phyloP scores from a whole-genome alignment of 148 eudicot species.

The Rhododendron mucronatum region DNA sequence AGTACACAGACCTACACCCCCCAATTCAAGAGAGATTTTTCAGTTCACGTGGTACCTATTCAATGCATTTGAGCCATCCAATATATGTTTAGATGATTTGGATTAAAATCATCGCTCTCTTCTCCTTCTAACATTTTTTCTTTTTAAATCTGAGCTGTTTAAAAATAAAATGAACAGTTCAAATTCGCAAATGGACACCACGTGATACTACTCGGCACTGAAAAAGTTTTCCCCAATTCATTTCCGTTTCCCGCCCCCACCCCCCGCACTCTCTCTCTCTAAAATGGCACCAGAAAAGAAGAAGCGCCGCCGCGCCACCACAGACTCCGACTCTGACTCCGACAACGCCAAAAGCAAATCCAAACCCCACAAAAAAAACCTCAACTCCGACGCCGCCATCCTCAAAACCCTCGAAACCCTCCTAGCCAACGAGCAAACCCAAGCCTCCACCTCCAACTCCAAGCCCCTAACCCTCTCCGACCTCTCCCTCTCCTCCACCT shows the following conservation, averaged over 20 bases:
- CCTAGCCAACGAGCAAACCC: slow-evolving; percentile 17
- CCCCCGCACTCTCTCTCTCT: slow-evolving; percentile 6
- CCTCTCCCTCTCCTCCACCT: slow-evolving; percentile 64
- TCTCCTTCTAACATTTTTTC: too few species aligned
- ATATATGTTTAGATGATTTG: too few species aligned
- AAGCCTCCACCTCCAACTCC: slow-evolving; percentile 20
- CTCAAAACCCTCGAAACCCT: slow-evolving; percentile 48
- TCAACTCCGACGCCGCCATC: slow-evolving; percentile 59
- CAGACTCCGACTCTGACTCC: slow-evolving; percentile 36
- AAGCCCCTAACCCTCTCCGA: slow-evolving; percentile 52
- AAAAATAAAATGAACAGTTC: too few species aligned
- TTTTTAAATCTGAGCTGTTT: too few species aligned
- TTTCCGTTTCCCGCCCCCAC: neutral
- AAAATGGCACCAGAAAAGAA: slow-evolving; percentile 63
- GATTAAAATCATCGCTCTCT: too few species aligned
- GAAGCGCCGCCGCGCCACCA: slow-evolving; percentile 55
- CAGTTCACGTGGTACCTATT: too few species aligned
- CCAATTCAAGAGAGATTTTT: neutral
- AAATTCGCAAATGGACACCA: too few species aligned
- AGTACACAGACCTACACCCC: neutral
- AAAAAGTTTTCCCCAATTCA: neutral
- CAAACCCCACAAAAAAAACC: slow-evolving; percentile 51
- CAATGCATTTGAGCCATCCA: too few species aligned
- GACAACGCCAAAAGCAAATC: slow-evolving; percentile 23
- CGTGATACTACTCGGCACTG: too few species aligned